Percentiles rank a stretch among this genome's conserved stretches.
Conservation (phyloP, 306 rosid genomes). For the Trifolium subterraneum region DNA sequence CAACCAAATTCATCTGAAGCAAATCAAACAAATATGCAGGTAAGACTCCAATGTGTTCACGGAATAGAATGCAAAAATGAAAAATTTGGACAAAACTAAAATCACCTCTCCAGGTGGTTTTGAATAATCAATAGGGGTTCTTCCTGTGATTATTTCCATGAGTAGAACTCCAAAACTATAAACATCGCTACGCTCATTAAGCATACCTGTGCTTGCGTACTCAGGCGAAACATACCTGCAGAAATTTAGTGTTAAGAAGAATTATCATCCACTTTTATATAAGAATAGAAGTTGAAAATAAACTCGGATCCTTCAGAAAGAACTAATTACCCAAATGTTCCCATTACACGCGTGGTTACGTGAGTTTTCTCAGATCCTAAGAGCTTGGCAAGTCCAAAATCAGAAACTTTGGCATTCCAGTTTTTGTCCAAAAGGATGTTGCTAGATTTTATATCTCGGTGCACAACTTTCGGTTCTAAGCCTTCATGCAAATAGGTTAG, state of each 20-base stretch:
- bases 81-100: conserved; percentile 10
- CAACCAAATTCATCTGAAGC: conserved; percentile 93
- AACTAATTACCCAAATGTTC: conserved; percentile 83
- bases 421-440: conserved; percentile 90
- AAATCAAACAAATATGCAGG: conserved; percentile 22
- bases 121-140: conserved; percentile 93
- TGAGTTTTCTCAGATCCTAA: conserved; percentile 81
- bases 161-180: conserved; percentile 94
- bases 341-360: conserved; percentile 97
- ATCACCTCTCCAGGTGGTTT: conserved; percentile 90
- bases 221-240: conserved; percentile 96
- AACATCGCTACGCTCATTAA: conserved; percentile 91
- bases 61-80: conserved; percentile 13
- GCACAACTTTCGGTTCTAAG: conserved; percentile 97
- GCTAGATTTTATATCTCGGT: conserved; percentile 93
- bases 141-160: conserved; percentile 97
- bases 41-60: conserved; percentile 17
- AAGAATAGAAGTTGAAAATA: background rate
- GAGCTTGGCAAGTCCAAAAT: conserved; percentile 97
- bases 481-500: conserved; percentile 96
- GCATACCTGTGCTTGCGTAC: conserved; percentile 97
- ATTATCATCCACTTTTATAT: background rate
- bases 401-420: conserved; percentile 93
- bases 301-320: conserved; percentile 21
- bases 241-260: conserved; percentile 2